Conservation (phyloP, 768 basidiomycete species). For the Leccinum broughii region DNA sequence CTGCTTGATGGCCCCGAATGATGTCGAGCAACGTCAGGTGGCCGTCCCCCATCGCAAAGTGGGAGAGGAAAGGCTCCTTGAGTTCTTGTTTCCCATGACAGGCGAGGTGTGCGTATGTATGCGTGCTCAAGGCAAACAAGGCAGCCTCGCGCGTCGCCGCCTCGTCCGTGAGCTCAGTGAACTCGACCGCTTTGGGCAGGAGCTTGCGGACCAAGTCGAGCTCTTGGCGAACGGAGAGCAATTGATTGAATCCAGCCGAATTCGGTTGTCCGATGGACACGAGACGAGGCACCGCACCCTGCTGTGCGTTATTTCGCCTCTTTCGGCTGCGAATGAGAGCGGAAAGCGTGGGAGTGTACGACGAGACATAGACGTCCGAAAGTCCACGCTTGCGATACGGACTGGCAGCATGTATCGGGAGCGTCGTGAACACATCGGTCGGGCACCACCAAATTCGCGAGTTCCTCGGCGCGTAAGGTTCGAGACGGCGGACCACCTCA, state of each 20-base stretch:
- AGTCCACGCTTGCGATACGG: constrained; percentile 19
- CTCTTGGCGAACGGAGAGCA: constrained; percentile 15
- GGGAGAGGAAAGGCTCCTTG: constrained; percentile 18
- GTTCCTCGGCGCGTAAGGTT: constrained; percentile 5
- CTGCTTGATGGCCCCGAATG: constrained; percentile 7
- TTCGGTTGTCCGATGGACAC: constrained; percentile 23
- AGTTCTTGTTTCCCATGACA: constrained; percentile 26
- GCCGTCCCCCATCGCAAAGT: constrained; percentile 21
- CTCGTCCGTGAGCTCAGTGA: constrained; percentile 13
- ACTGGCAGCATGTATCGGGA: constrained; percentile 34
- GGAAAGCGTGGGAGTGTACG: constrained; percentile 32
- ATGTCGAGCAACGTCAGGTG: constrained; percentile 26
- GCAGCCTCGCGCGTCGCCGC: constrained; percentile 15
- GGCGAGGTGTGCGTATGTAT: constrained; percentile 28
- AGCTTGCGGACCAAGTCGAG: constrained; percentile 14
- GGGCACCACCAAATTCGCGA: constrained; percentile 35
- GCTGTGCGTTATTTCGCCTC: background rate
- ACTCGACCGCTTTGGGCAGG: constrained; percentile 9
- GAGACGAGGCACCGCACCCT: constrained; percentile 5
- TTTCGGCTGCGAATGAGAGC: constrained; percentile 26
- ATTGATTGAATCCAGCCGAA: background rate
- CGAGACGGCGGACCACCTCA: constrained; percentile 22
- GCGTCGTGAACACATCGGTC: constrained; percentile 19
- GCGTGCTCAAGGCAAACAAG: constrained; percentile 12
- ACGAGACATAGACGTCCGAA: constrained; percentile 31